Conservation (phyloP, 2,329 filamentous ascomycete genomes). For the Talaromyces pinophilus region DNA sequence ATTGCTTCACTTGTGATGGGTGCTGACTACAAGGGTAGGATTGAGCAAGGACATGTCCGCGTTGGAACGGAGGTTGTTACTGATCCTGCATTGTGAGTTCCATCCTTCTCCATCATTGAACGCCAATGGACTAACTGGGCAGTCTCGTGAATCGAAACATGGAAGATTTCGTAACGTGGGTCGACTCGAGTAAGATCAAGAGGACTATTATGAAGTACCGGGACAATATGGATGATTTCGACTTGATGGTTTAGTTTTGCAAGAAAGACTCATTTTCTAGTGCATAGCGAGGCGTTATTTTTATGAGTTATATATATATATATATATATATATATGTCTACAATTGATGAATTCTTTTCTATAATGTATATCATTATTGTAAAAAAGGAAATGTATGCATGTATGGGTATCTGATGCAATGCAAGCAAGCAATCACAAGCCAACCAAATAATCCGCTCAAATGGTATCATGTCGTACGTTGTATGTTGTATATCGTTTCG, state of each 20-base stretch:
- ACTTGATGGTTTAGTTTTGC: conserved; percentile 62
- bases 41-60: conserved; percentile 91
- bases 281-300: conserved; percentile 21
- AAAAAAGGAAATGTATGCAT: background rate
- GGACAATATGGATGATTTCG: conserved; percentile 94
- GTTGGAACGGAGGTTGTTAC: conserved; percentile 89
- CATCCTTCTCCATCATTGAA: background rate
- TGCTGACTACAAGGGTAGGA: conserved; percentile 34
- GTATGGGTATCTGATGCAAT: conserved; percentile 13
- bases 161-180: conserved; percentile 97
- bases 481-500: background rate
- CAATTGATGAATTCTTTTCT: background rate
- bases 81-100: conserved; percentile 70
- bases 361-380: background rate
- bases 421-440: background rate
- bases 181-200: conserved; percentile 96
- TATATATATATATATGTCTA: background rate
- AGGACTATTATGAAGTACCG: conserved; percentile 91
- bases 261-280: too few relatives aligned
- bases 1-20: too few relatives aligned
- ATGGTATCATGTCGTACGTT: background rate
- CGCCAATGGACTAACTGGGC: background rate
- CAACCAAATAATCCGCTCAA: background rate
- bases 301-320: too few relatives aligned
- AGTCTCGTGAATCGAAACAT: conserved; percentile 76